Conservation (phyloP, 169 alveolate genomes). For the Ichthyophthirius multifiliis region DNA sequence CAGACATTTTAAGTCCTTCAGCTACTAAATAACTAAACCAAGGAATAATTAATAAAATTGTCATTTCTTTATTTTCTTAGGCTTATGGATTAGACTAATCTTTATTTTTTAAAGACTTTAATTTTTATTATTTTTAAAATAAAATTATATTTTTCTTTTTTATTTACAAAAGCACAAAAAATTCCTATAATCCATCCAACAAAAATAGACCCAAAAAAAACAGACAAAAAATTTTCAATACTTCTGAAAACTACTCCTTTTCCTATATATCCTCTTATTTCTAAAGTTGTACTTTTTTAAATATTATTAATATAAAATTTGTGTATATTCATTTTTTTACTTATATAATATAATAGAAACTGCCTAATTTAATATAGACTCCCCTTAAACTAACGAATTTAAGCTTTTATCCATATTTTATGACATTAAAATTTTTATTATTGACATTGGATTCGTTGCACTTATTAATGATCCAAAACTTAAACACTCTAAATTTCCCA, state of each 20-base stretch:
- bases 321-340: slow-evolving; percentile 17
- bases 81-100: too few species aligned
- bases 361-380: slow-evolving; percentile 74
- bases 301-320: slow-evolving; percentile 13
- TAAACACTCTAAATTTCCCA: slow-evolving; percentile 39
- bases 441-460: slow-evolving; percentile 79
- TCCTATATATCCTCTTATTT: background rate
- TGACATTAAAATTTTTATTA: slow-evolving; percentile 54
- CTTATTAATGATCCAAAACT: slow-evolving; percentile 74
- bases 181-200: slow-evolving; percentile 55
- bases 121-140: background rate
- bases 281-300: background rate
- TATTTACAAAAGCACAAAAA: slow-evolving; percentile 57
- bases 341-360: slow-evolving; percentile 47
- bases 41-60: slow-evolving; percentile 69
- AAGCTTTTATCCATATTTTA: slow-evolving; percentile 48
- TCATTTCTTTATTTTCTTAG: slow-evolving; percentile 47
- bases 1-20: slow-evolving; percentile 45
- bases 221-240: background rate
- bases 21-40: slow-evolving; percentile 73
- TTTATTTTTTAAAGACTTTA: slow-evolving; percentile 14
- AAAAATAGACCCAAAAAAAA: background rate
- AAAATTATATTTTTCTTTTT: background rate
- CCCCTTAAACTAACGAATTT: slow-evolving; percentile 67
- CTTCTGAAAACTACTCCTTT: background rate